Evolutionary conservation across 169 alveolate genomes (phyloP).

Genomic region (Theileria luwenshuni): DNA sequence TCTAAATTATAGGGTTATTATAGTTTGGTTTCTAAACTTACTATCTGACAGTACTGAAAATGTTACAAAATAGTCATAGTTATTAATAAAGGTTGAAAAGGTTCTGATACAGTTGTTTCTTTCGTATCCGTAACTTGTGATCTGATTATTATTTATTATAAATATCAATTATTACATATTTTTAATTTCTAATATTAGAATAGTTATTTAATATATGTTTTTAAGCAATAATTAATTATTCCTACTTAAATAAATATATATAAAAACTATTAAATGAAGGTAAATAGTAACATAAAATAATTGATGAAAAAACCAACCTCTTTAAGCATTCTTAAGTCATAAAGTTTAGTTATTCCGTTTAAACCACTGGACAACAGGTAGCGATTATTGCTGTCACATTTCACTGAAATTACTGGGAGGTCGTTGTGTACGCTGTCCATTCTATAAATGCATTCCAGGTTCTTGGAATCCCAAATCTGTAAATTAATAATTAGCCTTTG

Average conservation of each 20-base stretch:
- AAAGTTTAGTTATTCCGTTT: constrained; percentile 73
- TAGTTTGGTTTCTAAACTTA: neutral
- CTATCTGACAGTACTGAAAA: constrained; percentile 36
- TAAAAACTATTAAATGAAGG: too few species aligned
- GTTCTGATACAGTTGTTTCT: constrained; percentile 37
- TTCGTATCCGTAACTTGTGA: constrained; percentile 28
- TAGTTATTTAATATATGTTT: too few species aligned
- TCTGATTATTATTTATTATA: too few species aligned
- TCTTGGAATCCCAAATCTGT: constrained; percentile 76
- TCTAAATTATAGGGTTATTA: constrained; percentile 1
- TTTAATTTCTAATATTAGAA: too few species aligned
- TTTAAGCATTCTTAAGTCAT: constrained; percentile 69
- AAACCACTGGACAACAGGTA: constrained; percentile 73
- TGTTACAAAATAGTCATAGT: constrained; percentile 28
- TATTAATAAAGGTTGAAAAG: constrained; percentile 24
- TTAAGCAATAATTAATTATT: too few species aligned
- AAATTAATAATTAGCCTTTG: constrained; percentile 13
- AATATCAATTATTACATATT: too few species aligned
- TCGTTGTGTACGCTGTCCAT: constrained; percentile 65
- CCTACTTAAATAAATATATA: too few species aligned
- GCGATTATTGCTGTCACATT: constrained; percentile 55
- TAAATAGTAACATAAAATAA: neutral
- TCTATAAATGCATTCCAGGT: constrained; percentile 61
- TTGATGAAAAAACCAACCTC: too few species aligned
- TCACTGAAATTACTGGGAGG: constrained; percentile 63